These are phyloP conservation scores for Diaporthe ilicicola DNA, from an alignment of 2,329 filamentous ascomycete genomes.

Conservation along the genomic window DNA sequence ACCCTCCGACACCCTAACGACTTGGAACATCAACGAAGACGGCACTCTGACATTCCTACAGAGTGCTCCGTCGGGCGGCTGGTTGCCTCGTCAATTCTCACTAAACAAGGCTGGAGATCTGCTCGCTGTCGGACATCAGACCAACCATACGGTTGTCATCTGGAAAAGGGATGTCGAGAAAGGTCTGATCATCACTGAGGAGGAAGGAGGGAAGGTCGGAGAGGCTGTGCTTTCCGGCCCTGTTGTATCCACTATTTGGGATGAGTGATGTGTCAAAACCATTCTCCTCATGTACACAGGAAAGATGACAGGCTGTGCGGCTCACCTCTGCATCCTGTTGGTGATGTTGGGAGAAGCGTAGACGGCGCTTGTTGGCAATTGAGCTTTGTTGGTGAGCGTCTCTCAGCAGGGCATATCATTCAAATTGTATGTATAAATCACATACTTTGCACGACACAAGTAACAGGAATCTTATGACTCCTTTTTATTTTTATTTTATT, in stretches of 20 bases:
- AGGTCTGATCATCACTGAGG: conserved; percentile 58
- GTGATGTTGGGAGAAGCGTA: neutral
- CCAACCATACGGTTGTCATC: conserved; percentile 67
- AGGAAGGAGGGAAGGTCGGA: conserved; percentile 36
- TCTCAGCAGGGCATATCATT: neutral
- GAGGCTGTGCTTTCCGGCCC: conserved; percentile 32
- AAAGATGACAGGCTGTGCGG: conserved; percentile 12
- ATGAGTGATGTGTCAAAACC: conserved; percentile 22
- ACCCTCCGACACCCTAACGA: conserved; percentile 70
- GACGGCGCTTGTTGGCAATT: neutral
- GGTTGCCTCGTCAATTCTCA: conserved; percentile 72
- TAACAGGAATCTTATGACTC: neutral
- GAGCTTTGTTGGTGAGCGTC: neutral
- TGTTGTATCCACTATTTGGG: conserved; percentile 35
- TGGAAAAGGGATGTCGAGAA: conserved; percentile 66
- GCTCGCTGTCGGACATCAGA: conserved; percentile 73
- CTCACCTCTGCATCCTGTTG: neutral
- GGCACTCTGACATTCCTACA: conserved; percentile 65
- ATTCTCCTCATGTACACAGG: neutral
- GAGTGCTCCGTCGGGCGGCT: conserved; percentile 68
- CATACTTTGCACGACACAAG: neutral
- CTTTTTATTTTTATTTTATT: neutral
- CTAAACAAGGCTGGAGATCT: conserved; percentile 70
- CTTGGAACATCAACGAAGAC: conserved; percentile 61
- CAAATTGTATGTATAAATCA: neutral